Percentiles rank a stretch among this genome's conserved stretches.
These are phyloP conservation scores for Miscanthus lutarioriparius DNA, from an alignment of 176 grass and related monocot genomes.

Conservation along the genomic window DNA sequence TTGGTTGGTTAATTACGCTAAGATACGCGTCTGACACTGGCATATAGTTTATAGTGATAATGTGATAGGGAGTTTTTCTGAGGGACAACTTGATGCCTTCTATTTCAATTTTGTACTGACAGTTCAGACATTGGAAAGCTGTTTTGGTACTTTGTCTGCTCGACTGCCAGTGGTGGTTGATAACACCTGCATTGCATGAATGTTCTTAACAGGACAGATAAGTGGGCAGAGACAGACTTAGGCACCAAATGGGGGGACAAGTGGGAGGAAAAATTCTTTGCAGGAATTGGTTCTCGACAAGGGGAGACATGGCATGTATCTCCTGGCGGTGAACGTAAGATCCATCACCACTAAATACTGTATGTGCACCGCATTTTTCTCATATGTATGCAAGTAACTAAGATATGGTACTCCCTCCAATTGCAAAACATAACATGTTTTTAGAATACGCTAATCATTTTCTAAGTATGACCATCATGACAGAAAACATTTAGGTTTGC, in stretches of 20 bases:
- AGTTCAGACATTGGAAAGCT: background rate
- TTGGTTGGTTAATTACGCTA: background rate
- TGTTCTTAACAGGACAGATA: slow-evolving; percentile 89
- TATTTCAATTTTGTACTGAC: background rate
- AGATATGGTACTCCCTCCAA: background rate
- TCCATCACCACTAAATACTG: slow-evolving; percentile 16
- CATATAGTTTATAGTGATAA: background rate
- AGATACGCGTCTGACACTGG: background rate
- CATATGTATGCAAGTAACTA: slow-evolving; percentile 12
- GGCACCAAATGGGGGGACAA: slow-evolving; percentile 98
- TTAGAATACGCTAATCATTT: background rate
- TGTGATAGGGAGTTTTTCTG: background rate
- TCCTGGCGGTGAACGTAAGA: slow-evolving; percentile 72
- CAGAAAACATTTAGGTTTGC: background rate
- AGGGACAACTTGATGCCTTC: background rate
- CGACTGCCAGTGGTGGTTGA: slow-evolving; percentile 12
- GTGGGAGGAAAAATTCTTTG: slow-evolving; percentile 97
- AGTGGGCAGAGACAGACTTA: slow-evolving; percentile 95
- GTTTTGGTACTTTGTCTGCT: background rate
- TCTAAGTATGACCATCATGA: background rate
- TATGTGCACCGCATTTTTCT: background rate
- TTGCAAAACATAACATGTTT: background rate
- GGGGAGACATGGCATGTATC: slow-evolving; percentile 99
- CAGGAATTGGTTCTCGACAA: slow-evolving; percentile 95
- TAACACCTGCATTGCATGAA: slow-evolving; percentile 48